Conservation (phyloP, 73 alveolate genomes). For the Stentor coeruleus region DNA sequence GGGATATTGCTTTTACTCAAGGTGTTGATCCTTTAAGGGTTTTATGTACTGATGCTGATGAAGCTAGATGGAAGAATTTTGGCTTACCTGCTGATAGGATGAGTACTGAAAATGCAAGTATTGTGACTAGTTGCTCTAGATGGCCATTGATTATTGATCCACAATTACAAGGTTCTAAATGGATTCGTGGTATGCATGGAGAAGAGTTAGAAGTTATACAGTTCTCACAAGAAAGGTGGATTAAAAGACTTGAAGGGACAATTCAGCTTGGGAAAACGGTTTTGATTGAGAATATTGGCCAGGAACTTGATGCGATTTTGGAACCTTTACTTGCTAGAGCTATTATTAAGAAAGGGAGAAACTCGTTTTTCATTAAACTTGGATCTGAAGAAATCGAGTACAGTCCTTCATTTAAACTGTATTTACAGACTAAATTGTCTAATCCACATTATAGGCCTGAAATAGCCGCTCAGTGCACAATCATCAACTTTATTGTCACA, state of each 20-base stretch:
- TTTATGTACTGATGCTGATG: constrained; percentile 94
- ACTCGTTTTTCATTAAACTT: constrained; percentile 51
- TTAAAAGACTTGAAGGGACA: constrained; percentile 81
- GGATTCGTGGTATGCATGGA: constrained; percentile 93
- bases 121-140: constrained; percentile 96
- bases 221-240: constrained; percentile 90
- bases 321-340: constrained; percentile 99
- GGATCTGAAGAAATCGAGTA: constrained; percentile 96
- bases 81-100: constrained; percentile 99
- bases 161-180: constrained; percentile 97
- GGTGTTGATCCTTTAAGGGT: constrained; percentile 97
- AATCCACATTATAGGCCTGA: constrained; percentile 99
- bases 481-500: constrained; percentile 99
- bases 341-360: constrained; percentile 92
- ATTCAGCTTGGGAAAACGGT: constrained; percentile 95
- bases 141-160: constrained; percentile 99
- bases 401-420: constrained; percentile 93
- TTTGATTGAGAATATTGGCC: constrained; percentile 93
- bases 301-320: constrained; percentile 99
- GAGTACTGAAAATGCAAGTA: constrained; percentile 98
- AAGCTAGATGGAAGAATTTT: constrained; percentile 98
- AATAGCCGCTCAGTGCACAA: constrained; percentile 99
- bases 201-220: constrained; percentile 80
- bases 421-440: constrained; percentile 95
- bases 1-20: constrained; percentile 94